Evolutionary conservation across 2,329 filamentous ascomycete species (phyloP).

Genomic region (Cordyceps cateniannulata): DNA sequence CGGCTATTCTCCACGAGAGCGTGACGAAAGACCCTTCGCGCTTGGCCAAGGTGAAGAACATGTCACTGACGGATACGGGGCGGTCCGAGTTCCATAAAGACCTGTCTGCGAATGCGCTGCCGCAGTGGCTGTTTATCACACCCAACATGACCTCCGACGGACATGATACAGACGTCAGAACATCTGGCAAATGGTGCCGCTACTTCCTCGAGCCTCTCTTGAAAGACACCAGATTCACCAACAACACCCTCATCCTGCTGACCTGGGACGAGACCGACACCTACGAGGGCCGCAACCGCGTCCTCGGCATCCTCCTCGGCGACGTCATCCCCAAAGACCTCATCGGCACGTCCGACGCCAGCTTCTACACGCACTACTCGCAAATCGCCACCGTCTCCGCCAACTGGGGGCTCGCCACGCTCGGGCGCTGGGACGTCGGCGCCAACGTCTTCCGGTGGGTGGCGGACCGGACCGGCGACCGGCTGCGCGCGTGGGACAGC

Average conservation of each 20-base stretch:
- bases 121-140: not conserved
- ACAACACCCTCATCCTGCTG: not conserved
- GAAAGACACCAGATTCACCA: not conserved
- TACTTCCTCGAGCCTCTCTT: not conserved
- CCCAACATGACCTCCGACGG: not conserved
- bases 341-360: not conserved
- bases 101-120: not conserved
- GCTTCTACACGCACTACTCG: not conserved
- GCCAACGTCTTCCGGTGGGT: no score
- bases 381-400: not conserved
- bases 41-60: not conserved
- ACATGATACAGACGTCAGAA: not conserved
- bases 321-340: not conserved
- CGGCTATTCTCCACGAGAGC: not conserved
- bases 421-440: no score
- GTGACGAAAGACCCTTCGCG: not conserved
- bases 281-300: not conserved
- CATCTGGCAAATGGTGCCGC: not conserved
- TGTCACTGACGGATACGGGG: not conserved
- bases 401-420: not conserved
- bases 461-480: not conserved
- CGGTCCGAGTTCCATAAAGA: not conserved
- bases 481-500: not conserved
- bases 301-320: not conserved
- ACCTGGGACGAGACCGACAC: no score